Evolutionary conservation across 768 basidiomycete species (phyloP).

Genomic region (Phaeotremella fagi): DNA sequence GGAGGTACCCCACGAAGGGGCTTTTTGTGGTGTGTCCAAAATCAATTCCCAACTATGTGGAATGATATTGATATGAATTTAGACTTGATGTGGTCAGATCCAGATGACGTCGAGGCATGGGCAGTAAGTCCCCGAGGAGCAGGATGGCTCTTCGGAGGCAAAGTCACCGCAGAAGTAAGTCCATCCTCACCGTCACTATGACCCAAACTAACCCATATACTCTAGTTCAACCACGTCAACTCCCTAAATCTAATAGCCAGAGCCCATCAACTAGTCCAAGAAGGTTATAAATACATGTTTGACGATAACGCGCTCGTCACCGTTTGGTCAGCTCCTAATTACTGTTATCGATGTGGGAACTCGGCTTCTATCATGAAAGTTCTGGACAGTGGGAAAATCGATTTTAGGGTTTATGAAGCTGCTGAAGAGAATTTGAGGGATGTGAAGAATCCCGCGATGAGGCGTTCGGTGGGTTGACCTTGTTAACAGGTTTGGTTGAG

Average conservation of each 20-base stretch:
- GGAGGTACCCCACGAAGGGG: constrained; percentile 53
- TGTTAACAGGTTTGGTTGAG: background rate
- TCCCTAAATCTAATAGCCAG: constrained; percentile 79
- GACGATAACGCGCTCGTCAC: constrained; percentile 44
- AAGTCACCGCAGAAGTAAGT: constrained; percentile 73
- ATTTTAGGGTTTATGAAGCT: constrained; percentile 79
- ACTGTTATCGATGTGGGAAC: constrained; percentile 64
- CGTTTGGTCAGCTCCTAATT: constrained; percentile 49
- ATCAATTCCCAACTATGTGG: background rate
- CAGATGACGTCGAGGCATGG: constrained; percentile 94
- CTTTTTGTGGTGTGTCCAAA: constrained; percentile 51
- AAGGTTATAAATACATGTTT: constrained; percentile 49
- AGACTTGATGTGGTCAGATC: constrained; percentile 99
- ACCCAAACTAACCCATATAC: background rate
- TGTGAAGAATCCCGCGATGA: constrained; percentile 63
- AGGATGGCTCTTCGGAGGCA: constrained; percentile 88
- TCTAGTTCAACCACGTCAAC: constrained; percentile 90
- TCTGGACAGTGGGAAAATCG: constrained; percentile 56
- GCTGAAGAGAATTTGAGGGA: constrained; percentile 86
- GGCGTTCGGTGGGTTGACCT: constrained; percentile 61
- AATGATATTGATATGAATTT: background rate
- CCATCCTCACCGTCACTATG: background rate
- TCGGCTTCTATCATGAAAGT: constrained; percentile 86
- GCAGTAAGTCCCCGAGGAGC: constrained; percentile 94
- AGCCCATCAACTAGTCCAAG: constrained; percentile 83